These are phyloP conservation scores for Tylopilus vinaceipallidus DNA, from an alignment of 768 basidiomycete species.

Conservation along the genomic window DNA sequence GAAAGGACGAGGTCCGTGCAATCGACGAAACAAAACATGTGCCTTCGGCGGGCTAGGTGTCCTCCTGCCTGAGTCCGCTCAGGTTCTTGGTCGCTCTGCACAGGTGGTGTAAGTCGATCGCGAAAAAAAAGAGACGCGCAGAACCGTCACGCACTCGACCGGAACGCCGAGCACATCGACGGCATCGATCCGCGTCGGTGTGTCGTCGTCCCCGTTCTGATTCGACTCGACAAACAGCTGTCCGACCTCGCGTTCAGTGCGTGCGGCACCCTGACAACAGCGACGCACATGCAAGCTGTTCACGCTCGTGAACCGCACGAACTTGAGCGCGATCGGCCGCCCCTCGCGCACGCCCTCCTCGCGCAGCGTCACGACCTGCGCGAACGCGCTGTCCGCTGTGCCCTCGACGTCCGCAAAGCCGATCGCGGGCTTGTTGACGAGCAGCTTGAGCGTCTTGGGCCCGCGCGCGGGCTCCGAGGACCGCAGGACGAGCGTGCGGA, in stretches of 20 bases:
- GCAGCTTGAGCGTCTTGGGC: constrained; percentile 60
- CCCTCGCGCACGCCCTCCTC: constrained; percentile 45
- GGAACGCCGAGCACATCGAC: constrained; percentile 64
- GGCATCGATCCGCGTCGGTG: constrained; percentile 57
- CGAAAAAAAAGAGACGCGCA: not conserved
- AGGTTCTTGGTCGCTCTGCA: constrained; percentile 38
- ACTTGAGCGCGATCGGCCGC: constrained; percentile 51
- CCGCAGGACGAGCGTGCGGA: constrained; percentile 57
- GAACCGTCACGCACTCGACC: constrained; percentile 45
- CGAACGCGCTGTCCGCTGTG: constrained; percentile 45
- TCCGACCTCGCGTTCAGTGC: constrained; percentile 3
- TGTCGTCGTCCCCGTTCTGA: constrained; percentile 56
- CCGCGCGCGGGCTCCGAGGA: constrained; percentile 41
- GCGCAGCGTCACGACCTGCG: constrained; percentile 55
- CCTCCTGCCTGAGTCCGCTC: constrained; percentile 38
- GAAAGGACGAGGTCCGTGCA: not conserved
- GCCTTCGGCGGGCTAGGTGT: constrained; percentile 15
- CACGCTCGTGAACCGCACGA: constrained; percentile 69
- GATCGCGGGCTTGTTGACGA: constrained; percentile 56
- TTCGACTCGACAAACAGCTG: constrained; percentile 72
- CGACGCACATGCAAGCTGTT: constrained; percentile 60
- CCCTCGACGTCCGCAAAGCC: constrained; percentile 68
- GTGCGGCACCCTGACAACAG: too few species aligned
- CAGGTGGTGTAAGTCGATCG: constrained; percentile 1
- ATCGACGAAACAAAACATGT: not conserved